Percentiles rank a stretch among this genome's conserved stretches.
Conservation (phyloP, 345 rosid genomes). For the Pseudoturritis turrita region DNA sequence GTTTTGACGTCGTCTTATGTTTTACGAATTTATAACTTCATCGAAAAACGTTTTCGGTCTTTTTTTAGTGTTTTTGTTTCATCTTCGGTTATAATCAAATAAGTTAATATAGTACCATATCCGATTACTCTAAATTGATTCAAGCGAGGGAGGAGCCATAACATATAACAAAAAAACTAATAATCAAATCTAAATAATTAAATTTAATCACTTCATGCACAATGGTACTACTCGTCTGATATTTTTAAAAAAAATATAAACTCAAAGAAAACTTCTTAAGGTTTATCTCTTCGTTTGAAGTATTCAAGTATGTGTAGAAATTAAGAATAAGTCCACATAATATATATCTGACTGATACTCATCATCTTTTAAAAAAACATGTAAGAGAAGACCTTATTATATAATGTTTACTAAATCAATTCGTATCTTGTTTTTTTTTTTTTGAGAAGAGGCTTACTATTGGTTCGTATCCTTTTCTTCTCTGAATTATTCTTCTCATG, state of each 20-base stretch:
- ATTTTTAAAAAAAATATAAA: too few species aligned
- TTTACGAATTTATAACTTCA: slow-evolving; percentile 5
- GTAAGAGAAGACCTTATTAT: background rate
- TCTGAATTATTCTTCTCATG: slow-evolving; percentile 18
- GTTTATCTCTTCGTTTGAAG: slow-evolving; percentile 8
- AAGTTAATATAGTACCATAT: background rate
- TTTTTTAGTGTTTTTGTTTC: background rate
- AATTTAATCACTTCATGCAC: background rate
- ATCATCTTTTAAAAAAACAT: background rate
- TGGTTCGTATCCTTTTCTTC: background rate
- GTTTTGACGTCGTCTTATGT: background rate
- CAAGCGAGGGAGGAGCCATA: background rate
- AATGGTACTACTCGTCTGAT: too few species aligned
- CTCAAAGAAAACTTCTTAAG: background rate
- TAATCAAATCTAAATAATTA: background rate
- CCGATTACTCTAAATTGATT: background rate
- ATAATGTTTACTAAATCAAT: background rate
- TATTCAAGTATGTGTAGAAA: background rate
- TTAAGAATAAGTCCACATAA: background rate
- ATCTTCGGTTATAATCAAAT: background rate
- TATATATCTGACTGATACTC: background rate
- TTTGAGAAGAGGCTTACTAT: too few species aligned
- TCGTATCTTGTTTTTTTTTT: too few species aligned
- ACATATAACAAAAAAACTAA: background rate
- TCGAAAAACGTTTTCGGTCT: slow-evolving; percentile 5